Evolutionary conservation across 306 rosid species (phyloP).

Genomic region (Potentilla sterilis): DNA sequence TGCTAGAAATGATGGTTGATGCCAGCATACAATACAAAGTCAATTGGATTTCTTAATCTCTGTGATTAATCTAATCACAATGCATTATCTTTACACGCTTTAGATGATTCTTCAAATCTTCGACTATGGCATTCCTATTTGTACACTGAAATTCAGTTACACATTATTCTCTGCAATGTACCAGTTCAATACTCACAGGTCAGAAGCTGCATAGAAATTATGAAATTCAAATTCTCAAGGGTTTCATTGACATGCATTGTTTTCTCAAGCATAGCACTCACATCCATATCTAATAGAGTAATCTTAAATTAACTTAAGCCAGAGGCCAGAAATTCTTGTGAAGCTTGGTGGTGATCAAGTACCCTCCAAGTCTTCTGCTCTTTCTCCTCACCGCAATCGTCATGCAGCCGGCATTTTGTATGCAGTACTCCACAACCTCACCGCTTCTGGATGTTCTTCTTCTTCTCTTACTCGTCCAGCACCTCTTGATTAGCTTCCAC

Average conservation of each 20-base stretch:
- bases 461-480: slow-evolving; percentile 17
- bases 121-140: background rate
- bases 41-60: background rate
- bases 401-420: slow-evolving; percentile 79
- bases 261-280: background rate
- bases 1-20: background rate
- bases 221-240: background rate
- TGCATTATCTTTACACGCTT: background rate
- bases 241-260: background rate
- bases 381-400: slow-evolving; percentile 83
- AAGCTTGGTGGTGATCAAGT: slow-evolving; percentile 83
- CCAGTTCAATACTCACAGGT: background rate
- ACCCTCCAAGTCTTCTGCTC: slow-evolving; percentile 72
- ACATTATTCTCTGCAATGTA: background rate
- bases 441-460: slow-evolving; percentile 14
- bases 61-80: background rate
- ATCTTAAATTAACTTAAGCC: slow-evolving; percentile 40
- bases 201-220: slow-evolving; percentile 4
- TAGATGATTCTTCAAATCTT: background rate
- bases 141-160: background rate
- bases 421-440: slow-evolving; percentile 60
- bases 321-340: slow-evolving; percentile 94
- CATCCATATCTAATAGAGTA: background rate
- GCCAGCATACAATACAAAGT: background rate
- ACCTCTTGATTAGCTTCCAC: slow-evolving; percentile 43